These are phyloP conservation scores for Xerocomus tenax DNA, from an alignment of 1,284 basidiomycete species.

Conservation along the genomic window DNA sequence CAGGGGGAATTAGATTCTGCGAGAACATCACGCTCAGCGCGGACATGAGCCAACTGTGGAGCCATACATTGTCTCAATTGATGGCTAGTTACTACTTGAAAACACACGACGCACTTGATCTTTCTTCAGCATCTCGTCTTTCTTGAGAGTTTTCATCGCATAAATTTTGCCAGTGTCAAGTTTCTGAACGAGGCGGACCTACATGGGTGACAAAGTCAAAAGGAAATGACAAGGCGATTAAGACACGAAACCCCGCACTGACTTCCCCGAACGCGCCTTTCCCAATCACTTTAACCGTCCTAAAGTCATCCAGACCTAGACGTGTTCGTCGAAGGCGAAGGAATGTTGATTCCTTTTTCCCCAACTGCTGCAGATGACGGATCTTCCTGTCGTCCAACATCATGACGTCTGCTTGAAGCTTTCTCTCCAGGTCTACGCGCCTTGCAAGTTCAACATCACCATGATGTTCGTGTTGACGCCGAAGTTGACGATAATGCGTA, in stretches of 20 bases:
- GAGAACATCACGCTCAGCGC: constrained; percentile 78
- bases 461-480: not conserved
- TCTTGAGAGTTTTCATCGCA: constrained; percentile 97
- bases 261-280: constrained; percentile 93
- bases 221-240: constrained; percentile 36
- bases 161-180: constrained; percentile 96
- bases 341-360: constrained; percentile 78
- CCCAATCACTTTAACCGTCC: constrained; percentile 90
- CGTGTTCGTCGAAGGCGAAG: constrained; percentile 73
- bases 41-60: constrained; percentile 84
- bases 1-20: constrained; percentile 96
- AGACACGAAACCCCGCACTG: constrained; percentile 13
- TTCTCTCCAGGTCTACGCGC: constrained; percentile 78
- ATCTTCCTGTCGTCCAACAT: constrained; percentile 72
- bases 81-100: not conserved
- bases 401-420: constrained; percentile 54
- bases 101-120: constrained; percentile 63
- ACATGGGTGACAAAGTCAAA: constrained; percentile 43
- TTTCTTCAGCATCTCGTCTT: constrained; percentile 99
- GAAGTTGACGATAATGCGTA: constrained; percentile 29
- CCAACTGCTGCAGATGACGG: constrained; percentile 72
- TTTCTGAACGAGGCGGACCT: constrained; percentile 95
- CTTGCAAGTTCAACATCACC: constrained; percentile 34
- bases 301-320: constrained; percentile 81
- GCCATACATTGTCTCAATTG: constrained; percentile 27